Conservation (phyloP, 2,329 filamentous ascomycete genomes). For the Spiromastix sp. region DNA sequence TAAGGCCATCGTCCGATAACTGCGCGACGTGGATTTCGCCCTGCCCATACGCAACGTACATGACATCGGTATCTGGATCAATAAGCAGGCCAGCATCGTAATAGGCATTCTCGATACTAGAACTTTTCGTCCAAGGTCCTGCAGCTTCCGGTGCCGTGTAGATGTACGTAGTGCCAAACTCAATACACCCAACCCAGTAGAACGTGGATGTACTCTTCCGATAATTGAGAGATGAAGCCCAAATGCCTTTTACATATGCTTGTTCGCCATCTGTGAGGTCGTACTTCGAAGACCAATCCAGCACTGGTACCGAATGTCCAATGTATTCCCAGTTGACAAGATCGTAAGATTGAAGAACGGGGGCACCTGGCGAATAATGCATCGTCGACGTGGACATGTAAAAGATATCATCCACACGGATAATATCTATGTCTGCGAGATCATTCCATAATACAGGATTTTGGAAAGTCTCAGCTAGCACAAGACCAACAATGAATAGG, state of each 20-base stretch:
- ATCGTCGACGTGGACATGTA: constrained; percentile 49
- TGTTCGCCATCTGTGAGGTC: constrained; percentile 33
- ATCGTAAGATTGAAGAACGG: constrained; percentile 46
- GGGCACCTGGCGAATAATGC: constrained; percentile 47
- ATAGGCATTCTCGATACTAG: constrained; percentile 38
- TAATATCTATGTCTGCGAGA: constrained; percentile 45
- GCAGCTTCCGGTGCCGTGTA: constrained; percentile 37
- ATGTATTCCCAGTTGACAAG: constrained; percentile 42
- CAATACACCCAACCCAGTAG: constrained; percentile 50
- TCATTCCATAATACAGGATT: constrained; percentile 49
- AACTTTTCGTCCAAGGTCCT: constrained; percentile 35
- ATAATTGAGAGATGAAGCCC: constrained; percentile 46
- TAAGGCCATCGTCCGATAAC: constrained; percentile 39
- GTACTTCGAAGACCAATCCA: constrained; percentile 41
- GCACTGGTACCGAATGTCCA: constrained; percentile 35
- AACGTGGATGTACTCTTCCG: constrained; percentile 39
- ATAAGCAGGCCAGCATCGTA: constrained; percentile 50
- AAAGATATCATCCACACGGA: constrained; percentile 39
- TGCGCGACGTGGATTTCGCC: constrained; percentile 41
- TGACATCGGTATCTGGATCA: constrained; percentile 51
- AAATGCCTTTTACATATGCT: constrained; percentile 46
- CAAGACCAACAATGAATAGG: too few relatives aligned
- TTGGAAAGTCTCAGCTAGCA: constrained; percentile 19
- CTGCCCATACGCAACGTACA: constrained; percentile 41
- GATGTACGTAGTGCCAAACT: constrained; percentile 42